A percentile compares a stretch with the other conserved stretches of the same genome.
phyloP scores from a whole-genome alignment of 1,284 basidiomycete species.

The Tetrapyrgos nigripes region DNA sequence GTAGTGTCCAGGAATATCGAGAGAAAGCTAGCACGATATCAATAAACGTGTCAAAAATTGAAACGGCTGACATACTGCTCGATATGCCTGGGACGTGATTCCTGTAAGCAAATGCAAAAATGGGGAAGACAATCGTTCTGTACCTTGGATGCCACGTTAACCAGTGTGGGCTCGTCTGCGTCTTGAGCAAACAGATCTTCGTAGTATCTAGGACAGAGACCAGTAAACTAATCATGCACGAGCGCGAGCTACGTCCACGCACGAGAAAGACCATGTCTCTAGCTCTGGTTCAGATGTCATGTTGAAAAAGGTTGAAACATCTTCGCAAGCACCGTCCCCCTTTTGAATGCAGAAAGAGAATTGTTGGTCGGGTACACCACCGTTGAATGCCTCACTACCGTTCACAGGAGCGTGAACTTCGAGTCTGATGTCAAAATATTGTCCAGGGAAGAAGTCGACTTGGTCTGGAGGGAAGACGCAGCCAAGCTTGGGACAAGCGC shows the following conservation, averaged over 20 bases:
- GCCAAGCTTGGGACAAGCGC: slow-evolving; percentile 45
- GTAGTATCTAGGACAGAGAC: slow-evolving; percentile 36
- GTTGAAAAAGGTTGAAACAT: slow-evolving; percentile 41
- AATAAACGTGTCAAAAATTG: neutral
- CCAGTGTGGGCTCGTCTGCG: slow-evolving; percentile 34
- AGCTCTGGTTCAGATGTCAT: slow-evolving; percentile 36
- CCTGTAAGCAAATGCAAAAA: too few relatives aligned
- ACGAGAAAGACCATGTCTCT: slow-evolving; percentile 48
- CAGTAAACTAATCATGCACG: neutral
- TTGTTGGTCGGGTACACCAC: slow-evolving; percentile 41
- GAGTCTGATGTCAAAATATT: slow-evolving; percentile 47
- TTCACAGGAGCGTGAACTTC: slow-evolving; percentile 49
- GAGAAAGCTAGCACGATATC: slow-evolving; percentile 24
- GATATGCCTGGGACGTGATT: too few relatives aligned
- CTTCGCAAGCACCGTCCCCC: slow-evolving; percentile 33
- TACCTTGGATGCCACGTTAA: slow-evolving; percentile 52
- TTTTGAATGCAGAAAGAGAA: slow-evolving; percentile 45
- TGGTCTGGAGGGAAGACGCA: slow-evolving; percentile 51
- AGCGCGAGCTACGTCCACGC: slow-evolving; percentile 19
- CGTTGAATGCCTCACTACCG: slow-evolving; percentile 41
- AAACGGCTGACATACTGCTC: slow-evolving; percentile 34
- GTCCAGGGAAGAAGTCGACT: slow-evolving; percentile 47
- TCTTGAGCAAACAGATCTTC: slow-evolving; percentile 49
- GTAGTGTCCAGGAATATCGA: slow-evolving; percentile 34
- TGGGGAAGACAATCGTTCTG: too few relatives aligned